phyloP scores from a whole-genome alignment of 2,329 filamentous ascomycete genomes.

The Fusarium sororula region DNA sequence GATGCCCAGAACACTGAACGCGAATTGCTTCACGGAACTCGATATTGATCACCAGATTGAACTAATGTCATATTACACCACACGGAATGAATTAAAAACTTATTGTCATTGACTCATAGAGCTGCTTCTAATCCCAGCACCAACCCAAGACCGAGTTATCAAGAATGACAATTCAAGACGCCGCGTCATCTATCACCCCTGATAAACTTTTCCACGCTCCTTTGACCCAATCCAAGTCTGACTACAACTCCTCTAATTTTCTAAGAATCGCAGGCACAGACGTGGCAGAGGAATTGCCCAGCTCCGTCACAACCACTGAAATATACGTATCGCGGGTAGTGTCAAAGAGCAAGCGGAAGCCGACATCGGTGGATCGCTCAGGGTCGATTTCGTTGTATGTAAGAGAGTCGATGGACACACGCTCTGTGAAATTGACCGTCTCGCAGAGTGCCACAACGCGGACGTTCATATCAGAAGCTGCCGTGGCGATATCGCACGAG shows the following conservation, averaged over 20 bases:
- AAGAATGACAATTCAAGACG: constrained; percentile 6
- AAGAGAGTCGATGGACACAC: constrained; percentile 89
- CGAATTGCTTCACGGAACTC: not conserved
- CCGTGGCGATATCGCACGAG: constrained; percentile 86
- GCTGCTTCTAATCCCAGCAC: constrained; percentile 15
- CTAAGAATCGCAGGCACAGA: constrained; percentile 75
- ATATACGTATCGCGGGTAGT: constrained; percentile 89
- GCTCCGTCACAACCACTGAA: constrained; percentile 89
- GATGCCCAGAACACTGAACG: not conserved
- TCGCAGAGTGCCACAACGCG: constrained; percentile 92
- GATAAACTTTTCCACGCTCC: constrained; percentile 16
- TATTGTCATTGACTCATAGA: constrained; percentile 14
- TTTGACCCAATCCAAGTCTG: constrained; percentile 16
- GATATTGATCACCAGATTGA: not conserved
- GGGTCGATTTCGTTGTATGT: constrained; percentile 92
- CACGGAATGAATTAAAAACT: not conserved
- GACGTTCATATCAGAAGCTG: constrained; percentile 77
- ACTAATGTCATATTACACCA: not conserved
- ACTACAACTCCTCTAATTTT: constrained; percentile 65
- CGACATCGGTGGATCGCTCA: constrained; percentile 68
- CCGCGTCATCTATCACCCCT: constrained; percentile 28
- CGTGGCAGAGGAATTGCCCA: constrained; percentile 85
- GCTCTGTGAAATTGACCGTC: constrained; percentile 89
- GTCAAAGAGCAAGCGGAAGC: constrained; percentile 82
- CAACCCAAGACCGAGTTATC: not conserved